Evolutionary conservation across 2,329 filamentous ascomycete species (phyloP), one percentile per base, ranked within the genome.

Genomic region (Achaetomium macrosporum): DNA sequence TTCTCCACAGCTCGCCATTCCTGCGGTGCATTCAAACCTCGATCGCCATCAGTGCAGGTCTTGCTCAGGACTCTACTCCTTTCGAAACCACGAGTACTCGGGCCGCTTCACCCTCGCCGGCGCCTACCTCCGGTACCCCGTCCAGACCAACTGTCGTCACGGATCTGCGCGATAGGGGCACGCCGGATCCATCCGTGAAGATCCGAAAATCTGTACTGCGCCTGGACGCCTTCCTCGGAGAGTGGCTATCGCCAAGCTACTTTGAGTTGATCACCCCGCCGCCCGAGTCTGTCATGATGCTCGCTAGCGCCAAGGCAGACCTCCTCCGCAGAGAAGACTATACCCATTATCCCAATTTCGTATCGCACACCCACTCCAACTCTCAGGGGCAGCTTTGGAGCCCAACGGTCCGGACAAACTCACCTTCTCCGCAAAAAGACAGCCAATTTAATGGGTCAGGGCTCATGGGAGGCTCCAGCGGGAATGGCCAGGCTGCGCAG

Each of bases 231-330:
- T 96, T 95, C 65, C 77, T 99, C 0, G 92, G 93, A 45, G 93
- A 99, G 75, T 99, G 93, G 93, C 77, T 97, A 30, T 88, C 87
- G 2, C 89, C 90, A 1, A 86, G 91, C 65, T 99, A 99, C 68
- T 99, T 92, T 64, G 90, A 96, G 57, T 79, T 87, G 48, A 96
- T 96, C 59, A 92, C 88, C 0, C 88, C 90, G 3, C 93, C 93
- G 11, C 93, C 93, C 0, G 82, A 83, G 41, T 92, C 90, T 3
- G 81, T 85, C 4, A 80, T 93, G 71, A 95, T 99, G 89, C 76
- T 97, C 2, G 87, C 88, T 25, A 82, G 83, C 39, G 92, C 93
- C 30, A 97, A 96, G 69, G 88, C 88, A 9, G 89, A 95, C 63
- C 74, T 99, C 3, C 75, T 96, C 43, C 82, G 86, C 50, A 81